A percentile compares a stretch with the other conserved stretches of the same genome.
These are phyloP conservation scores for Prunus yedoensis DNA, from an alignment of 331 rosid species.

Conservation along the genomic window DNA sequence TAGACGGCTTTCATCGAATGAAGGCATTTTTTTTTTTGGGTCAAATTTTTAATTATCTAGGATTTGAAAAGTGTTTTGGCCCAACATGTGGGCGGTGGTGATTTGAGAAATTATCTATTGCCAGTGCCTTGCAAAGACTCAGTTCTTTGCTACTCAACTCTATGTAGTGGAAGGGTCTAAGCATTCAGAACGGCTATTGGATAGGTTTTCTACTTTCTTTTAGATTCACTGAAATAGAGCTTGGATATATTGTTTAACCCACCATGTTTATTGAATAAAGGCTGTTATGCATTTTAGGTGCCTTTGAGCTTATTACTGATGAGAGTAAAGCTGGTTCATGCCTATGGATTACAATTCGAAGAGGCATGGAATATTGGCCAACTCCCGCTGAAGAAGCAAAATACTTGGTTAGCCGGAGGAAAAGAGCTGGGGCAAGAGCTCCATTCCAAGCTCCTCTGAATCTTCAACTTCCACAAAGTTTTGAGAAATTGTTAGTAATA, in stretches of 20 bases:
- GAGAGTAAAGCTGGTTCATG: constrained; percentile 92
- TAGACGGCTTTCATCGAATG: background rate
- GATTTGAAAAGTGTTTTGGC: background rate
- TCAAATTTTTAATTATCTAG: background rate
- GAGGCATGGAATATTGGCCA: constrained; percentile 97
- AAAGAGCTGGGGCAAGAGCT: constrained; percentile 18
- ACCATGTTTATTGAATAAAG: background rate
- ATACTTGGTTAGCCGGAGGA: constrained; percentile 40
- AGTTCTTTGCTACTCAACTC: constrained; percentile 1
- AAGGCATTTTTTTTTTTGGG: background rate
- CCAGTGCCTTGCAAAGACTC: background rate
- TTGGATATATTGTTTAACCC: constrained; percentile 9
- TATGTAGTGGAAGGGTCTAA: constrained; percentile 19
- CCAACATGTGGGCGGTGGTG: background rate
- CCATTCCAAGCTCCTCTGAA: constrained; percentile 45
- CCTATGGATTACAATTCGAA: constrained; percentile 90
- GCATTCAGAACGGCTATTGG: background rate
- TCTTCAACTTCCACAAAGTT: constrained; percentile 63
- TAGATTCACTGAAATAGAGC: constrained; percentile 4
- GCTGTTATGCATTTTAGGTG: constrained; percentile 44
- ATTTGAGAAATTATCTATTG: background rate
- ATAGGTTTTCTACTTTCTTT: constrained; percentile 10
- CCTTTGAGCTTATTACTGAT: constrained; percentile 81
- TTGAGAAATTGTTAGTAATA: constrained; percentile 76
- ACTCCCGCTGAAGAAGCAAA: constrained; percentile 68